phyloP scores from a whole-genome alignment of 257 asterid species.

The Voacanga thouarsii region DNA sequence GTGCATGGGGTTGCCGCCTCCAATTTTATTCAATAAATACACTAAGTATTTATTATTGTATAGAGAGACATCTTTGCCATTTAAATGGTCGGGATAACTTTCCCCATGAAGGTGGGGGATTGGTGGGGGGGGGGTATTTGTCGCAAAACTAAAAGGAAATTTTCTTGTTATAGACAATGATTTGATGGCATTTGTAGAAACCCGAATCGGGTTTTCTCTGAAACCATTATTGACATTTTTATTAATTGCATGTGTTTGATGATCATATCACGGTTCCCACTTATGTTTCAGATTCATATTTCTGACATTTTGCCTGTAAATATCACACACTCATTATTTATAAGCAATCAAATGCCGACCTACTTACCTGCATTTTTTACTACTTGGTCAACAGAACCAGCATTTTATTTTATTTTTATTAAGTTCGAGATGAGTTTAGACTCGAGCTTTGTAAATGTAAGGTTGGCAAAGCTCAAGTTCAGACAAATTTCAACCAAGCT shows the following conservation, averaged over 20 bases:
- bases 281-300: background rate
- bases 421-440: too few species aligned
- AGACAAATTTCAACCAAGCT: too few species aligned
- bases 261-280: background rate
- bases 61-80: background rate
- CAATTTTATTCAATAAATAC: background rate
- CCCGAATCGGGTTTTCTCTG: constrained; percentile 2
- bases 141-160: too few species aligned
- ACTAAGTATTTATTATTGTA: background rate
- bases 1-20: constrained; percentile 3
- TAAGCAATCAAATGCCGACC: too few species aligned
- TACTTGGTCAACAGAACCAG: background rate
- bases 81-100: background rate
- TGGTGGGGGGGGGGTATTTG: too few species aligned
- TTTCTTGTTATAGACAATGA: too few species aligned
- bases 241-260: constrained; percentile 1
- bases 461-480: too few species aligned
- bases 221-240: background rate
- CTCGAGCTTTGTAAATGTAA: too few species aligned
- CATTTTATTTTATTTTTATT: too few species aligned
- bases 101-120: too few species aligned
- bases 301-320: background rate
- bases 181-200: background rate
- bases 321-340: too few species aligned
- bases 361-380: background rate